phyloP scores from a whole-genome alignment of 768 basidiomycete species.

The Agaricus blazei region DNA sequence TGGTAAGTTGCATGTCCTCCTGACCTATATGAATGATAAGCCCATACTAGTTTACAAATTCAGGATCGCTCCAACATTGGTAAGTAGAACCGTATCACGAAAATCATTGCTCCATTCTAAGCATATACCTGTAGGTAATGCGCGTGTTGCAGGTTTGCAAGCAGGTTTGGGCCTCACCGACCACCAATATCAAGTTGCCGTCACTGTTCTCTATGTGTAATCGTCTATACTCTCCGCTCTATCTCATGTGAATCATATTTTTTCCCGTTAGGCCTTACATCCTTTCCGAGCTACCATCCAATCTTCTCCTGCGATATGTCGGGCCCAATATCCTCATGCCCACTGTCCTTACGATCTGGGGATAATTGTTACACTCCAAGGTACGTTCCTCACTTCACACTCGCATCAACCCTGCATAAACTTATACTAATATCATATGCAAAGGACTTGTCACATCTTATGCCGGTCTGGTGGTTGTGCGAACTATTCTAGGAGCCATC shows the following conservation, averaged over 20 bases:
- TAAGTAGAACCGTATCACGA: no score
- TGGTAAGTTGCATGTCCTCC: neutral
- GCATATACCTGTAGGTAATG: neutral
- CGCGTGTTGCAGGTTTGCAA: neutral
- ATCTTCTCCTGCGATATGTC: constrained; percentile 35
- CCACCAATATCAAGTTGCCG: no score
- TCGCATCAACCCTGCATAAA: neutral
- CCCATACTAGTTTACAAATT: neutral
- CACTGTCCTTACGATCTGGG: constrained; percentile 44
- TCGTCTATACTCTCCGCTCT: no score
- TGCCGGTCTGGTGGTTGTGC: constrained; percentile 41
- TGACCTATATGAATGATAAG: neutral
- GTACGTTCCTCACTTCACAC: neutral
- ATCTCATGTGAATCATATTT: no score
- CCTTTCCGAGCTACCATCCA: constrained; percentile 42
- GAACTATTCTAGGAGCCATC: constrained; percentile 47
- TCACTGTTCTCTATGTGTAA: neutral
- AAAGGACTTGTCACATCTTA: constrained; percentile 43
- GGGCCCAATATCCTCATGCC: constrained; percentile 48
- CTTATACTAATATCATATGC: neutral
- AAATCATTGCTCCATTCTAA: no score
- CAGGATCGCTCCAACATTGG: neutral
- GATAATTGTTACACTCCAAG: constrained; percentile 40
- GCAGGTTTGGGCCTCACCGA: neutral
- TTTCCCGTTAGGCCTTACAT: constrained; percentile 32